These are phyloP conservation scores for Rubia balearica DNA, from an alignment of 305 asterid genomes.

Conservation along the genomic window DNA sequence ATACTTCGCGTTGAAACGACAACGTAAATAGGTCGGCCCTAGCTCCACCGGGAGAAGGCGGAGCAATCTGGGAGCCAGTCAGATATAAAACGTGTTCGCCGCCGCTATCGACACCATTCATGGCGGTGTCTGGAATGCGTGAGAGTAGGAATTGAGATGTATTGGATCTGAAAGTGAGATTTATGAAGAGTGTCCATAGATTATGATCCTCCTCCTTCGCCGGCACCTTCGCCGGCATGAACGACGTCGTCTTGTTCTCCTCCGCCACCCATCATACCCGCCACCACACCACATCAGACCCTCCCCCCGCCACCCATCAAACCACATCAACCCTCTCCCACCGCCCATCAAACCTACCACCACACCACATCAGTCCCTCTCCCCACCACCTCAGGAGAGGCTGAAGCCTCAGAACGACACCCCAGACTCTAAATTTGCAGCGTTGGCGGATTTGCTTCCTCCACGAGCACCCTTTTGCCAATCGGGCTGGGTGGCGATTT, in stretches of 20 bases:
- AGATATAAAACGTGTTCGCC: conserved; percentile 46
- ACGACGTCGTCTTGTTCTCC: conserved; percentile 33
- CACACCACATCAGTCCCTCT: no score
- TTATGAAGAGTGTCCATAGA: conserved; percentile 25
- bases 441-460: no score
- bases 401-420: no score
- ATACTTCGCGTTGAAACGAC: conserved; percentile 92
- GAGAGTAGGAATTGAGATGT: conserved; percentile 45
- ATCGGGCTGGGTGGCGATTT: no score
- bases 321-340: no score
- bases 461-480: no score
- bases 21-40: conserved; percentile 83
- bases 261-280: no score
- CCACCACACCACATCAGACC: no score
- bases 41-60: conserved; percentile 32
- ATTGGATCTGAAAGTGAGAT: conserved; percentile 46
- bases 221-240: conserved; percentile 26
- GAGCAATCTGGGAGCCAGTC: conserved; percentile 37
- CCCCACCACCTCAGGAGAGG: no score
- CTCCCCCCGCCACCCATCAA: no score
- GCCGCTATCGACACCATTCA: conserved; percentile 36
- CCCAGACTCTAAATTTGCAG: no score
- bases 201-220: conserved; percentile 20
- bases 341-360: no score
- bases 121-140: conserved; percentile 35